These are phyloP conservation scores for Rachicladosporium sp. DNA, from an alignment of 2,329 filamentous ascomycete genomes.

Conservation along the genomic window DNA sequence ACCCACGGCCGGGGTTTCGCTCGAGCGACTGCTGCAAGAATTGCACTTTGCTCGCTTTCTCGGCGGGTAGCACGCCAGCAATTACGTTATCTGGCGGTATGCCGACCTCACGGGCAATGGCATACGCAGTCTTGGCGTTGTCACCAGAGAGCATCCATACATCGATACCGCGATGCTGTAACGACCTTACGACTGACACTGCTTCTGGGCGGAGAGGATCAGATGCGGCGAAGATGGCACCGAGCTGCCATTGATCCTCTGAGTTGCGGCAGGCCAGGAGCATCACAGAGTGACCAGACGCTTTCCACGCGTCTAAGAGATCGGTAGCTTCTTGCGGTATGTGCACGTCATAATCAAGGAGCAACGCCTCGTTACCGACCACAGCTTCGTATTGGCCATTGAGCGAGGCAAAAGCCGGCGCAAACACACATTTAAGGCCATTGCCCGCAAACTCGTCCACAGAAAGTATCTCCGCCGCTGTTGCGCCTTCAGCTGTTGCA, in stretches of 20 bases:
- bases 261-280: conserved; percentile 26
- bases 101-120: conserved; percentile 63
- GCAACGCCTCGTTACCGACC: conserved; percentile 62
- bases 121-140: conserved; percentile 70
- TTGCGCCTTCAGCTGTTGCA: conserved; percentile 31
- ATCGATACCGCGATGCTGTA: conserved; percentile 48
- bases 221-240: conserved; percentile 60
- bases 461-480: conserved; percentile 15
- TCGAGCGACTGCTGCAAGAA: conserved; percentile 25
- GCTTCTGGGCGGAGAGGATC: conserved; percentile 72
- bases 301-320: conserved; percentile 28
- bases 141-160: conserved; percentile 93
- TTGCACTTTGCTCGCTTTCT: conserved; percentile 64
- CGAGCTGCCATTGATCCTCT: conserved; percentile 40
- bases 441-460: conserved; percentile 57
- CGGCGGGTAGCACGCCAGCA: conserved; percentile 71
- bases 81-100: conserved; percentile 66
- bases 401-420: conserved; percentile 22
- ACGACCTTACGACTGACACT: conserved; percentile 23
- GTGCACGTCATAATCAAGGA: conserved; percentile 32
- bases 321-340: conserved; percentile 14
- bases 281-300: conserved; percentile 30
- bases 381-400: conserved; percentile 52
- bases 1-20: conserved; percentile 9
- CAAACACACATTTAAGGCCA: conserved; percentile 47